Conservation (phyloP, 306 rosid genomes). For the Quercus variabilis region DNA sequence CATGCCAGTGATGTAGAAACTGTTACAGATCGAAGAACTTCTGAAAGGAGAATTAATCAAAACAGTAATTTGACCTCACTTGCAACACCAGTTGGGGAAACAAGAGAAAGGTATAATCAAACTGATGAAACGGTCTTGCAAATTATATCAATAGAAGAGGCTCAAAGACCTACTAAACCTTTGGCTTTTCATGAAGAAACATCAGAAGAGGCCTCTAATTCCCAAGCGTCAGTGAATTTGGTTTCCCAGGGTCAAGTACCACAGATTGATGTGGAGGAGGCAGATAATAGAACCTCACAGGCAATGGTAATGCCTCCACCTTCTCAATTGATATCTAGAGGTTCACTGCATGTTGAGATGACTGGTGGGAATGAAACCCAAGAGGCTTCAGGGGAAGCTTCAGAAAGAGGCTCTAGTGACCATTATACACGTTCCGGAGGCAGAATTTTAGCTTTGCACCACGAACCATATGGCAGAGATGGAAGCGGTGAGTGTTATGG, state of each 20-base stretch:
- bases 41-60: conserved; percentile 33
- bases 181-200: conserved; percentile 22
- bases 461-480: conserved; percentile 30
- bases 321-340: conserved; percentile 47
- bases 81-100: conserved; percentile 33
- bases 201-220: conserved; percentile 34
- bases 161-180: conserved; percentile 12
- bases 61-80: conserved; percentile 31
- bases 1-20: conserved; percentile 36
- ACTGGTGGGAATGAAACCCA: conserved; percentile 31
- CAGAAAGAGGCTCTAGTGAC: conserved; percentile 52
- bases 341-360: conserved; percentile 26
- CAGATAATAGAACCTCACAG: conserved; percentile 39
- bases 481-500: conserved; percentile 31
- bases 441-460: conserved; percentile 34
- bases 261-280: conserved; percentile 31
- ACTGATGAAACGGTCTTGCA: conserved; percentile 43
- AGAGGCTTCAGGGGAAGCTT: conserved; percentile 36
- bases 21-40: conserved; percentile 31
- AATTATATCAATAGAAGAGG: conserved; percentile 32
- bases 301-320: conserved; percentile 47
- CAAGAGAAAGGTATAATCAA: conserved; percentile 47
- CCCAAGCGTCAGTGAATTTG: conserved; percentile 34
- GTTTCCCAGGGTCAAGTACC: conserved; percentile 36
- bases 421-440: conserved; percentile 27